Evolutionary conservation across 495 filamentous ascomycete genomes (phyloP), one percentile per base, ranked within the genome.

Genomic region (Penicillium manginii): DNA sequence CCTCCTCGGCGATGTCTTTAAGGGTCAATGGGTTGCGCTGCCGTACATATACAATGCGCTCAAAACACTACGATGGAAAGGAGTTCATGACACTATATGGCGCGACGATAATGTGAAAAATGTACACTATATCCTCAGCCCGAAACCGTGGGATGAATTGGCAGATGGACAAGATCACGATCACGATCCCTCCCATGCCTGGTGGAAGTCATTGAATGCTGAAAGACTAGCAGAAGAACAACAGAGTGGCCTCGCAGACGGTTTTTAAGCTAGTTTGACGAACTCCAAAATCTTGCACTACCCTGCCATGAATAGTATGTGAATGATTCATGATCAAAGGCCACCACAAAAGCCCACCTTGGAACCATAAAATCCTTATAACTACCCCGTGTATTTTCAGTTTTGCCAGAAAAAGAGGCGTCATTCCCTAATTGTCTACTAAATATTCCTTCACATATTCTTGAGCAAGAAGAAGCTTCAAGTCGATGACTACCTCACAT

Each of bases 1-100:
- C 3, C 75, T 96, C 9, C 79, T 96, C 8, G 79, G 81, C 1
- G 86, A 89, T 60, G 58, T 87, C 1, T 93, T 90, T 71, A 50
- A 60, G 2, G 84, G 82, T 3, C 78, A 85, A 10, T 96, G 91
- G 91, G 85, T 89, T 7, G 71, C 86, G 8, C 69, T 96, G 46
- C 87, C 89, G 23, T 94, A 92, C 56, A 77, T 84, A 22, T 94
- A 93, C 71, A 96, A 96, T 72, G 91, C 88, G 45, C 73, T 94
- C 43, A 93, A 92, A 77, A 91, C 91, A 17, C 60, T 92, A 69
- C 79, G 90, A 37, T 83, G 83, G 83, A 66, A 80, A 39, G 82
- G 79, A 7, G 88, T 91, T 52, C 91, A 96, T 60, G 73, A 77
- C 45, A 65, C 78, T 37, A 90, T 93, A 54, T 94, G 91, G 91